Evolutionary conservation across 441 rosid species (phyloP), one percentile per base, ranked within the genome.

Genomic region (Arabidopsis lyrata): DNA sequence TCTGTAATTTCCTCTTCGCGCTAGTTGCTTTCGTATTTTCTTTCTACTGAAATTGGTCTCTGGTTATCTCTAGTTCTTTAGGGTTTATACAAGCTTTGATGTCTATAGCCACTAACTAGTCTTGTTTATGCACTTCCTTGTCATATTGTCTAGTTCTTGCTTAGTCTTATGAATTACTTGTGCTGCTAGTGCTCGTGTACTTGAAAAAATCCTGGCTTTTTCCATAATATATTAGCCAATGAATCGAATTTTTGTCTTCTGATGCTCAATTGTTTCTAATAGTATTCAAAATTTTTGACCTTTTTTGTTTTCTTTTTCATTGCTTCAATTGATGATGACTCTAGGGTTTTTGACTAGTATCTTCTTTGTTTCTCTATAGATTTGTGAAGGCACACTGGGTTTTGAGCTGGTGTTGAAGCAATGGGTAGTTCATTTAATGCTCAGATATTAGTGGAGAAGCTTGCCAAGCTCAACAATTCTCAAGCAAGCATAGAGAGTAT

Each of bases 401-500:
- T 56, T 20, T 50, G 66, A 68, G 63, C 53, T 73, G 74, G 68
- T 75, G 48, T 54, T 69, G 83, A 75, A 76, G 31, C 70, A 68
- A 93, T 92, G 99, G 96, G 85, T 48, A 86, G 93, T 70, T 85
- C 99, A 68, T 95, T 95, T 75, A 92, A 93, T 76, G 84, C 95
- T 20, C 96, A 92, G 83, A 95, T 95, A 66, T 83, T 95, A 61
- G 87, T 91, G 70, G 99, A 95, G 48, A 95, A 95, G 85, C 93
- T 95, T 52, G 83, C 88, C 66, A 95, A 92, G 87, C 99, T 95
- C 83, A 91, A 93, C 83, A 85, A 56, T 66, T 76, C 99, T 14
- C 99, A 95, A 83, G 88, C 98, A 34, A 92, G 99, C 93, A 95
- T 95, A 65, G 99, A 95, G 84, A 95, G 99, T 95, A 95, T 95